These are phyloP conservation scores for Trametes coccinea DNA, from an alignment of 768 basidiomycete species.

Conservation along the genomic window DNA sequence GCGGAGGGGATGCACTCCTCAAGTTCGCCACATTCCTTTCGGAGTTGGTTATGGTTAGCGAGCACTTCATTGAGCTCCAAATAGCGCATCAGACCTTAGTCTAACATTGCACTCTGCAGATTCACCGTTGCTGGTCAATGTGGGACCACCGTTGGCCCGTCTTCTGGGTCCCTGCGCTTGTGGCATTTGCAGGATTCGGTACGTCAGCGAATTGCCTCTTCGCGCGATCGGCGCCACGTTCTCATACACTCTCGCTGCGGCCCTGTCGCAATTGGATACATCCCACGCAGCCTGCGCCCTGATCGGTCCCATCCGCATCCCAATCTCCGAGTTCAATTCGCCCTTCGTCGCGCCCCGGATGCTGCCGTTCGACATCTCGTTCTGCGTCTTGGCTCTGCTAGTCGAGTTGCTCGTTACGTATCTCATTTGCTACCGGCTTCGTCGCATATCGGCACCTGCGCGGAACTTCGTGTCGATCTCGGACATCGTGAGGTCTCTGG, in stretches of 20 bases:
- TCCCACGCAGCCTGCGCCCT: conserved; percentile 3
- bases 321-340: conserved; percentile 7
- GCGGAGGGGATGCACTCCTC: conserved; percentile 8
- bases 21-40: conserved; percentile 7
- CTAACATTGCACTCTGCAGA: neutral
- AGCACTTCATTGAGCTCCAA: neutral
- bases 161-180: conserved; percentile 3
- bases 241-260: neutral
- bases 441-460: conserved; percentile 3
- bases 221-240: neutral
- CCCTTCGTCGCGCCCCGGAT: conserved; percentile 14
- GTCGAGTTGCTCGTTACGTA: conserved; percentile 7
- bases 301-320: conserved; percentile 2
- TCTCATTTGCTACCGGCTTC: conserved; percentile 12
- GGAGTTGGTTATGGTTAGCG: conserved; percentile 13
- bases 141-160: conserved; percentile 8
- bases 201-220: neutral
- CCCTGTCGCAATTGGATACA: neutral
- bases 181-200: conserved; percentile 10
- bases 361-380: conserved; percentile 8
- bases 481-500: conserved; percentile 2
- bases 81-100: neutral
- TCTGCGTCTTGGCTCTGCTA: conserved; percentile 7
- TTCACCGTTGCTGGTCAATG: conserved; percentile 20
- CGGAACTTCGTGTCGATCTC: conserved; percentile 5